Conservation (phyloP, 2,329 filamentous ascomycete species). For the Colletotrichum euphorbiae region DNA sequence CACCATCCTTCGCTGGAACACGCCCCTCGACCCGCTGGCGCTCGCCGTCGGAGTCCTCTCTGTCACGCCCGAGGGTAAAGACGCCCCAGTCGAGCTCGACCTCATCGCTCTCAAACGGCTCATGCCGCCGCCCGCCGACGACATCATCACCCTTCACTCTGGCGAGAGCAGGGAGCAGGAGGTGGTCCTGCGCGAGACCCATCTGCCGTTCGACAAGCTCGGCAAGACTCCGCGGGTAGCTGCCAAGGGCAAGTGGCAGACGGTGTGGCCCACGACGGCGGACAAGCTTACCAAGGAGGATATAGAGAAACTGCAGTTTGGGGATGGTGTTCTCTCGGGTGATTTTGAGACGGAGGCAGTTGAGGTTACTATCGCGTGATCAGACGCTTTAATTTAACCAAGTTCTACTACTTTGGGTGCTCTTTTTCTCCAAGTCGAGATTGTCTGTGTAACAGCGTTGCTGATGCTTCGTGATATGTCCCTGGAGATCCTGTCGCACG, state of each 20-base stretch:
- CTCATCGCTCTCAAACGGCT: conserved; percentile 53
- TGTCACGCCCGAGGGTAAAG: conserved; percentile 51
- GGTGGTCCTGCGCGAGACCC: conserved; percentile 51
- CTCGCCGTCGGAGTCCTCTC: conserved; percentile 55
- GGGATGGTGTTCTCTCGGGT: conserved; percentile 36
- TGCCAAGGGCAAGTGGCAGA: conserved; percentile 54
- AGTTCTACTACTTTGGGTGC: background rate
- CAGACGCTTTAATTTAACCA: background rate
- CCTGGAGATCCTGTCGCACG: background rate
- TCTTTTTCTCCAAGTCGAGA: background rate
- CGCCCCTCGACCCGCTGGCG: conserved; percentile 58
- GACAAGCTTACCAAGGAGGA: conserved; percentile 36
- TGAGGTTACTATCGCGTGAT: conserved; percentile 24
- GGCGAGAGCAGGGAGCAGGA: conserved; percentile 51
- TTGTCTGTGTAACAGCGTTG: background rate
- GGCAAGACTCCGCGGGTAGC: conserved; percentile 48
- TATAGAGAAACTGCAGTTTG: conserved; percentile 37
- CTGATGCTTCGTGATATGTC: background rate
- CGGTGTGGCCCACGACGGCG: conserved; percentile 48
- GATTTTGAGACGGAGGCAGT: conserved; percentile 35
- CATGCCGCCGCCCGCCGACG: conserved; percentile 55
- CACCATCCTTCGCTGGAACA: conserved; percentile 57
- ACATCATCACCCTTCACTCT: conserved; percentile 53
- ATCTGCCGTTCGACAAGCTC: conserved; percentile 51
- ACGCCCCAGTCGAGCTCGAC: conserved; percentile 51